A percentile compares a stretch with the other conserved stretches of the same genome.
Evolutionary conservation across 768 basidiomycete genomes (phyloP).

Genomic region (Naematelia aurantialba): DNA sequence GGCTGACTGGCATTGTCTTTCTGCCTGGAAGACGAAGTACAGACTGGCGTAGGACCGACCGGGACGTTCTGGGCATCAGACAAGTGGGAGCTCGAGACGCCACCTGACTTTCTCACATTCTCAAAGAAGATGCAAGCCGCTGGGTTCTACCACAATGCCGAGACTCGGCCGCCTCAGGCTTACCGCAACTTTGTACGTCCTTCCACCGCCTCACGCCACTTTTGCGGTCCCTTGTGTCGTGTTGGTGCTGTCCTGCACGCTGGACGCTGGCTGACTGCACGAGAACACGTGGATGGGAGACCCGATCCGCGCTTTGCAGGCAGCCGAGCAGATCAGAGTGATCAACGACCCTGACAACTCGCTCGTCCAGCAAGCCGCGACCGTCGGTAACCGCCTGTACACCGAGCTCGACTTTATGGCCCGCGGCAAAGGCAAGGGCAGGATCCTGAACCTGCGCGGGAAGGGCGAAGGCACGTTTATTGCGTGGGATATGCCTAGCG

Average conservation of each 20-base stretch:
- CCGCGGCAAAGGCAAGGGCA: conserved; percentile 11
- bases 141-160: conserved; percentile 50
- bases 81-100: conserved; percentile 47
- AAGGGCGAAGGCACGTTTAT: conserved; percentile 51
- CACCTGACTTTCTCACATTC: conserved; percentile 53
- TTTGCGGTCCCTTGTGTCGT: background rate
- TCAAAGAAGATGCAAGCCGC: conserved; percentile 51
- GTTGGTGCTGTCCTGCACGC: background rate
- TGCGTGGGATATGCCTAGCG: conserved; percentile 47
- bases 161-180: conserved; percentile 46
- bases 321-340: conserved; percentile 46
- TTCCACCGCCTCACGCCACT: background rate
- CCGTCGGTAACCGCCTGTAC: conserved; percentile 44
- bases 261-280: background rate
- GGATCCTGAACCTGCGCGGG: conserved; percentile 40
- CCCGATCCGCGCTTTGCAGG: conserved; percentile 50
- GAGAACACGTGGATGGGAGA: conserved; percentile 51
- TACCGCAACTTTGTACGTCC: conserved; percentile 42
- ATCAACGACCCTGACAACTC: conserved; percentile 40
- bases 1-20: background rate
- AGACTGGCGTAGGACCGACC: conserved; percentile 53
- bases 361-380: conserved; percentile 47
- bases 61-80: conserved; percentile 54
- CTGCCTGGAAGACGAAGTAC: conserved; percentile 39
- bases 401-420: conserved; percentile 21